Percentiles rank a stretch among this genome's conserved stretches.
Conservation (phyloP, 306 rosid species). For the Trifolium dubium region DNA sequence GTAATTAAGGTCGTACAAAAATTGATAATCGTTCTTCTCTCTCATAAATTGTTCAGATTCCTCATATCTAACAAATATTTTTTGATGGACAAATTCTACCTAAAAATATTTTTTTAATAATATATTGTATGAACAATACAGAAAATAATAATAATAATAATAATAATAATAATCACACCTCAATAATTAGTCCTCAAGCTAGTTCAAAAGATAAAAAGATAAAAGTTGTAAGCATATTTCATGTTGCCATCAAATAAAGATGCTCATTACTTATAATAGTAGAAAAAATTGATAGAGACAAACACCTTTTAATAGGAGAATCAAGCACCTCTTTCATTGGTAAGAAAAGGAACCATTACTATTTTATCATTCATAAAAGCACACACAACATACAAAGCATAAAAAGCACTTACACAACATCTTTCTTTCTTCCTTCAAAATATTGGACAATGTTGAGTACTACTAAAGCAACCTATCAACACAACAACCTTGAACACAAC, state of each 20-base stretch:
- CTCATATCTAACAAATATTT: no score
- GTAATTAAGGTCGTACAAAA: no score
- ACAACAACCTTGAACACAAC: no score
- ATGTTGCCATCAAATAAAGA: neutral
- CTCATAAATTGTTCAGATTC: no score
- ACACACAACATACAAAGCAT: constrained; percentile 24
- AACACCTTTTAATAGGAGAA: constrained; percentile 12
- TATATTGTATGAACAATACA: no score
- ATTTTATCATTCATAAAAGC: constrained; percentile 35
- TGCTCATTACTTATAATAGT: neutral
- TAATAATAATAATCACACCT: no score
- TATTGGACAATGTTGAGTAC: constrained; percentile 36
- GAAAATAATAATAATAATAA: no score
- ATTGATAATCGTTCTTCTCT: no score
- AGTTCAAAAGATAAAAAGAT: neutral
- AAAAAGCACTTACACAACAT: constrained; percentile 36
- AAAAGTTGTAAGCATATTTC: neutral
- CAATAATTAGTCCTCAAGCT: neutral
- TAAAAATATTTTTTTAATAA: no score
- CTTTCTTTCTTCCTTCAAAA: constrained; percentile 27
- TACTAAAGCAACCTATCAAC: constrained; percentile 15
- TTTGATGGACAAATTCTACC: no score
- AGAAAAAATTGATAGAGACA: neutral
- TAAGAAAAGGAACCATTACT: constrained; percentile 10
- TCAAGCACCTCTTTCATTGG: constrained; percentile 7